Evolutionary conservation across 164 flowering plant genomes (phyloP), one percentile per base, ranked within the genome.

Genomic region (grape (Vitis vinifera)): DNA sequence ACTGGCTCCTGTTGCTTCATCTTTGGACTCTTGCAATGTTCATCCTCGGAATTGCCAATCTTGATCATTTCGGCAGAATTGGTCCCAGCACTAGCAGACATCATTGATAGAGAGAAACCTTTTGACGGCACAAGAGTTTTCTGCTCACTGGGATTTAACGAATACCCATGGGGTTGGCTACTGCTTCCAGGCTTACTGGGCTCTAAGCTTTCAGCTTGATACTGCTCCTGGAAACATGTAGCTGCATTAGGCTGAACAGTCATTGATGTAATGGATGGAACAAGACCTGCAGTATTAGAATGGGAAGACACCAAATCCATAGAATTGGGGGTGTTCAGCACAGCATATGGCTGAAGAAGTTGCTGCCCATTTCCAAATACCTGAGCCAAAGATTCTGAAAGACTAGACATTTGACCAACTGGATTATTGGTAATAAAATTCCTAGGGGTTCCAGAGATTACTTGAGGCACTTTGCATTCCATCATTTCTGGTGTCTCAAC

Each of bases 321-420:
- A 12, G 77, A 50, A 70, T 51, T 71, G 8, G 75, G 68, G 63
- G 84, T 69, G 67, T 78, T 81, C 44, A 83, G 70, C 65, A 84
- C 72, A 66, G 88, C 78, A 82, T 69, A 80, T 55, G 81, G 71
- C 52, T 86, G 86, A 55, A 87, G 86, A 68, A 87, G 81, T 66
- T 82, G 86, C 72, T 81, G 84, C 27, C 76, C 77, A 58, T 82
- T 81, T 70, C 78, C 86, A 72, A 91, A 63, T 51, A 83, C 72
- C 77, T 85, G 90, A n/a, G 84, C 89, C 59, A 84, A 66, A 55
- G 91, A 84, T 12, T 80, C 86, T 57, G 88, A 77, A 68, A 86
- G 67, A 70, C 83, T 79, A 31, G 82, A 68, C 55, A 86, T 15
- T 57, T 83, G 85, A 29, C 77, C 76, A 63, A 80, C 79, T 67